These are phyloP conservation scores for Penicillium frequentans DNA, from an alignment of 2,329 filamentous ascomycete species.

Conservation along the genomic window DNA sequence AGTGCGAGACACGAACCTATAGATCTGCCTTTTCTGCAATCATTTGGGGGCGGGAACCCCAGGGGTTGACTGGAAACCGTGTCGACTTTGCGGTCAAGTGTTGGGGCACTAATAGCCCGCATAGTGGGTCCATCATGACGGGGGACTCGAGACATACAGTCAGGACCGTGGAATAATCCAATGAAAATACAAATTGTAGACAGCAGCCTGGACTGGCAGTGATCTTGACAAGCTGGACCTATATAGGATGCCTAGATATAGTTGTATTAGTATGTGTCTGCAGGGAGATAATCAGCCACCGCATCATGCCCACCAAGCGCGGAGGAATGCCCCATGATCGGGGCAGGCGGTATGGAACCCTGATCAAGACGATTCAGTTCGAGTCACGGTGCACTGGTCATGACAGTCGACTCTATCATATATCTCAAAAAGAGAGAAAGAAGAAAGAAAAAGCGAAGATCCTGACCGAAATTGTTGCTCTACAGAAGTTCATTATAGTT, in stretches of 20 bases:
- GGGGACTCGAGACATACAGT: background rate
- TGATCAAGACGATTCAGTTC: conserved; percentile 9
- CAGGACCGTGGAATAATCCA: background rate
- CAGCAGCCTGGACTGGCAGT: background rate
- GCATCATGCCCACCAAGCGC: background rate
- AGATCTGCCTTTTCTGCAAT: background rate
- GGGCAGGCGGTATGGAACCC: conserved; percentile 18
- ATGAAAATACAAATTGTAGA: background rate
- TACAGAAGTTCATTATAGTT: background rate
- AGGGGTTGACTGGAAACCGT: background rate
- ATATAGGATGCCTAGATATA: background rate
- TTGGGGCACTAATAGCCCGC: conserved; percentile 12
- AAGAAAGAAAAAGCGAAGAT: background rate
- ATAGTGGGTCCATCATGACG: conserved; percentile 19
- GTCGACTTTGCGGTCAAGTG: conserved; percentile 25
- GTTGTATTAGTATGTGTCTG: background rate
- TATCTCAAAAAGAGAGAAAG: background rate
- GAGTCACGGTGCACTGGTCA: background rate
- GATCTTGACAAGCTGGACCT: background rate
- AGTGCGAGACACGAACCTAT: background rate
- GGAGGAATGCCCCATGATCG: conserved; percentile 20
- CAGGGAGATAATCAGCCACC: background rate
- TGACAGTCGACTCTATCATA: background rate
- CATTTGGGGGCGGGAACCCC: background rate
- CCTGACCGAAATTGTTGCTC: background rate